phyloP scores from a whole-genome alignment of 768 basidiomycete genomes.

The Boletus rubescentipes region DNA sequence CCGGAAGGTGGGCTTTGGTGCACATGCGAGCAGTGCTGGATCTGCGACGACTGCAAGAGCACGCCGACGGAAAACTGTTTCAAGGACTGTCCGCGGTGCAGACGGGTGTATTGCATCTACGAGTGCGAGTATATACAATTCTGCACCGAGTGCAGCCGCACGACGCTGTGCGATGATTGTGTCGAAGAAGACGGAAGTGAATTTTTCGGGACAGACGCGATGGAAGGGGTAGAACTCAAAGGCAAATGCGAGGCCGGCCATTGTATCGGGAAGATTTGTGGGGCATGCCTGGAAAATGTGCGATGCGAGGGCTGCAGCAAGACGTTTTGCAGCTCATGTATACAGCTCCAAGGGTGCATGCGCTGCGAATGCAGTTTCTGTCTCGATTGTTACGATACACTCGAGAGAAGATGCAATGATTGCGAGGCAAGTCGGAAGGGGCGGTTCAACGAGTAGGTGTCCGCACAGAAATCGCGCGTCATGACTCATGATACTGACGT shows the following conservation, averaged over 20 bases:
- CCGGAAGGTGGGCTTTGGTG: conserved; percentile 22
- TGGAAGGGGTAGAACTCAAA: conserved; percentile 12
- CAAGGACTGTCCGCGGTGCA: conserved; percentile 20
- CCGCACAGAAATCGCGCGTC: not conserved
- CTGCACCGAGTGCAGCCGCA: conserved; percentile 20
- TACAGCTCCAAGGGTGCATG: conserved; percentile 1
- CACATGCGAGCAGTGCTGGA: conserved; percentile 19
- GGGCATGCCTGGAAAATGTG: conserved; percentile 3
- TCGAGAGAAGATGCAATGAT: not conserved
- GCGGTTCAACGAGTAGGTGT: not conserved
- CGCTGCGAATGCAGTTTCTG: conserved; percentile 10
- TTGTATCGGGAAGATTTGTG: conserved; percentile 15
- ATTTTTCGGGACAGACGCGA: not conserved
- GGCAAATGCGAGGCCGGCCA: not conserved
- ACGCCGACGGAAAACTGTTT: conserved; percentile 5
- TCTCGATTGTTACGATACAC: conserved; percentile 1
- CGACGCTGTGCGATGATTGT: conserved; percentile 27
- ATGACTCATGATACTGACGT: not conserved
- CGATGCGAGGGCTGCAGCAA: conserved; percentile 15
- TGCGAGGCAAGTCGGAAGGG: not conserved
- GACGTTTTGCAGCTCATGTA: conserved; percentile 15
- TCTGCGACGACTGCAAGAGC: conserved; percentile 24
- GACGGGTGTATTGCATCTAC: conserved; percentile 13
- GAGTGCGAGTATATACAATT: conserved; percentile 25
- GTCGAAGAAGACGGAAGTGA: conserved; percentile 21